Base-by-base conservation (phyloP, 1,284 basidiomycete species). In the Cystobasidium slooffiae region DNA sequence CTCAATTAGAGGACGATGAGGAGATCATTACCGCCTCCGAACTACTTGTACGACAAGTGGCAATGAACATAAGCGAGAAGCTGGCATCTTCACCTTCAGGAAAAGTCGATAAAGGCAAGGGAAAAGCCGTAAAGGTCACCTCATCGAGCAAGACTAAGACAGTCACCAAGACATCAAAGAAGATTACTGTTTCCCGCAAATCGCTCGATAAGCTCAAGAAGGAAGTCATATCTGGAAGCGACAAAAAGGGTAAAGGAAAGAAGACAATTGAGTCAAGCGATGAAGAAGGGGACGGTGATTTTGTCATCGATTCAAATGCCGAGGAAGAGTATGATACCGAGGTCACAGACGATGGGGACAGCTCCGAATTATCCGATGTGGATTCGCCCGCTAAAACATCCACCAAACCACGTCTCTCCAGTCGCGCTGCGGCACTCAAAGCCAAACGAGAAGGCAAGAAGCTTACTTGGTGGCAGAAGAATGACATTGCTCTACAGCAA, bases 161-260 rank as follows among this genome's bases (percentile, higher is more conserved):
- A 22, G 44, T 63, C 9, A 49, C 44, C 43, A 49, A n/a, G 12
- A 63, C 5, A 31, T 31, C 39, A 5, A 59, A 59, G 18, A 41
- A 59, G 20, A 59, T n/a, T 1, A 41, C 56, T n/a, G n/a, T 59
- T 1, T 51, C 55, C 10, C 22, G 47, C 31, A 43, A 49, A 31
- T 47, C 49, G 9, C 46, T 74, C 3, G 72, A 63, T 46, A 65
- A 44, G 80, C 78, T 66, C 79, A 84, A 68, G 78, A 80, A 56
- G 52, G 73, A 66, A 18, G 70, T 53, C n/a, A 66, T 55, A 52
- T 44, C 64, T 24, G 77, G 76, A 31, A 78, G 78, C 66, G 77
- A 76, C 12, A 78, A 79, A 44, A 78, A 78, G 47, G 77, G 75
- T 31, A 78, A 76, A 61, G 76, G 66, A 18, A 74, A 67, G 20